Percentiles rank a stretch among this genome's conserved stretches.
Conservation (phyloP, 108 stramenopile genomes). For the Cyclotella atomus region DNA sequence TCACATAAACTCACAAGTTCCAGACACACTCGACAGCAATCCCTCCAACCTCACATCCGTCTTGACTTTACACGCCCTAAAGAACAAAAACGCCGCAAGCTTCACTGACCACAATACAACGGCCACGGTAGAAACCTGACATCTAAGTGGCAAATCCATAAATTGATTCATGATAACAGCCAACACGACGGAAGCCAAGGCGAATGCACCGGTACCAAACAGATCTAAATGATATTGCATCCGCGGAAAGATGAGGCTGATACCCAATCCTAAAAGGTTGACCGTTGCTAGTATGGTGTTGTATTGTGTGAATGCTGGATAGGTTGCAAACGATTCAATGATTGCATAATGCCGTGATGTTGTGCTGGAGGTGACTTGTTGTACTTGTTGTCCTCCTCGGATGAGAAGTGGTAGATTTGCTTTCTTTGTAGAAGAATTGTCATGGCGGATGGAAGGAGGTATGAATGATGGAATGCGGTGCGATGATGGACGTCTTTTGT, state of each 20-base stretch:
- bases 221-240: slow-evolving; percentile 71
- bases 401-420: neutral
- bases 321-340: neutral
- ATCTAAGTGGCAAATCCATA: slow-evolving; percentile 12
- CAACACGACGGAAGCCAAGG: slow-evolving; percentile 48
- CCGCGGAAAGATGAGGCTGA: slow-evolving; percentile 24
- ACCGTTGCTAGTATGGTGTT: slow-evolving; percentile 2
- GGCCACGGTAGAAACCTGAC: slow-evolving; percentile 48
- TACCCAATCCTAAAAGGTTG: slow-evolving; percentile 23
- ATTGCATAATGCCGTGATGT: neutral
- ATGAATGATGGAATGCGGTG: neutral
- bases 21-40: slow-evolving; percentile 48
- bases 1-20: slow-evolving; percentile 44
- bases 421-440: neutral
- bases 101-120: slow-evolving; percentile 68
- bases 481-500: too few relatives aligned
- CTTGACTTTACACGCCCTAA: slow-evolving; percentile 56
- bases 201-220: slow-evolving; percentile 84
- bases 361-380: neutral
- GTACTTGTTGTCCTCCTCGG: slow-evolving; percentile 8
- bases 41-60: slow-evolving; percentile 66
- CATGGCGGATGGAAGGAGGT: neutral
- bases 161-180: slow-evolving; percentile 5
- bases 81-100: slow-evolving; percentile 76
- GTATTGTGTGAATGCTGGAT: slow-evolving; percentile 27